Base-by-base conservation (phyloP, 2,329 filamentous ascomycete genomes). In the Diaporthe vaccinii region DNA sequence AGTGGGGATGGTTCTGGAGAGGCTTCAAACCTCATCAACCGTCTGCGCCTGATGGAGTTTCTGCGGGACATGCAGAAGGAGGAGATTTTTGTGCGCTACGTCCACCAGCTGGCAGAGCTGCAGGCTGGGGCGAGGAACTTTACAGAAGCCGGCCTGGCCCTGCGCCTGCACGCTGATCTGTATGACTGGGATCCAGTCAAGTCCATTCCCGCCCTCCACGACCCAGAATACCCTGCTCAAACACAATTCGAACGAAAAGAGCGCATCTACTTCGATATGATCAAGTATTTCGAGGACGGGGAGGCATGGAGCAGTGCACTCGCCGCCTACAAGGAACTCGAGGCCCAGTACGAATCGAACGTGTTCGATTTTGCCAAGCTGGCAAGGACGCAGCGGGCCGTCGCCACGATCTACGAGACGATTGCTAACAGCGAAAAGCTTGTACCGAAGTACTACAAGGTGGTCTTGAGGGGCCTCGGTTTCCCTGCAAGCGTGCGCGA, bases 21-120 rank as follows among this genome's bases (percentile, higher is more conserved):
- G 81, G 92, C 94, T 1, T 93, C 93, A 10, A 91, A 94, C 76
- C 94, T 98, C 78, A 94, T 98, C 84, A 95, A 98, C 83, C 95
- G 95, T 0, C 86, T 98, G 70, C 92, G 95, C 74, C 87, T 98
- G 36, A 98, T 98, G 96, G 95, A 98, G 79, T 98, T 98, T 84
- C 89, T 98, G 79, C 94, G 95, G 78, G 95, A 98, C 81, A 98
- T 98, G 93, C 94, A 97, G 79, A 98, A 98, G 81, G 95, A 98
- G 82, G 96, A 98, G 80, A 98, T 98, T 74, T 98, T 98, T 83
- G 94, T 98, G 78, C 93, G 95, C 78, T 98, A 98, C 80, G 96
- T 98, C 20, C 96, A 98, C 82, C 95, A 98, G 83, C 89, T 98
- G 28, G 94, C 95, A 3, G 87, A 91, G 53, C 87, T 97, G 17